Conservation (phyloP, 2,329 filamentous ascomycete genomes). For the Fusarium algeriense region DNA sequence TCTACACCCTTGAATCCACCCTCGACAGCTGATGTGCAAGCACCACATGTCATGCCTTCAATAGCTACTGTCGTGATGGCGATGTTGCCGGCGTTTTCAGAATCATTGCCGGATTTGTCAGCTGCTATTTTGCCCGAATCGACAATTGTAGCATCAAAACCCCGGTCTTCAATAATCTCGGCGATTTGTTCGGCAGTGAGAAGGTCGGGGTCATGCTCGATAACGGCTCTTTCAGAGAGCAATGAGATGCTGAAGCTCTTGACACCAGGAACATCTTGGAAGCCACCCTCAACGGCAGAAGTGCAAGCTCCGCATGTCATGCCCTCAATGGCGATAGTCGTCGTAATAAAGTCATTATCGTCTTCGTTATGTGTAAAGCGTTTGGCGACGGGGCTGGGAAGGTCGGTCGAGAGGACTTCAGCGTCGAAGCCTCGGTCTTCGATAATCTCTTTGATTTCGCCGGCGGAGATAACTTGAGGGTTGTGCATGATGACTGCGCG, state of each 20-base stretch:
- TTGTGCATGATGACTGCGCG: constrained; percentile 95
- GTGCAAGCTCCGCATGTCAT: constrained; percentile 96
- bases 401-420: constrained; percentile 84
- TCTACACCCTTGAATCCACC: constrained; percentile 81
- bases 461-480: constrained; percentile 77
- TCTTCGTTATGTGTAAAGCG: constrained; percentile 54
- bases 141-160: constrained; percentile 83
- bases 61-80: constrained; percentile 88
- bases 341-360: constrained; percentile 67
- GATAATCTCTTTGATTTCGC: constrained; percentile 84
- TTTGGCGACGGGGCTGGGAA: constrained; percentile 67
- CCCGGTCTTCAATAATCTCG: constrained; percentile 75
- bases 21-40: constrained; percentile 93
- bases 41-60: constrained; percentile 97
- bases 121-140: constrained; percentile 70
- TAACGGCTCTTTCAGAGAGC: constrained; percentile 85
- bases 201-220: constrained; percentile 78
- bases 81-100: constrained; percentile 57
- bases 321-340: constrained; percentile 82
- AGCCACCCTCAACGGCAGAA: constrained; percentile 83
- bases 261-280: constrained; percentile 79
- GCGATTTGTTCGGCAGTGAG: constrained; percentile 66
- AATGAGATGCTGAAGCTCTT: constrained; percentile 85
- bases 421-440: constrained; percentile 95
- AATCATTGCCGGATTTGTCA: constrained; percentile 28